Base-by-base conservation (phyloP, 2,329 filamentous ascomycete genomes). In the Colletotrichum limetticola region DNA sequence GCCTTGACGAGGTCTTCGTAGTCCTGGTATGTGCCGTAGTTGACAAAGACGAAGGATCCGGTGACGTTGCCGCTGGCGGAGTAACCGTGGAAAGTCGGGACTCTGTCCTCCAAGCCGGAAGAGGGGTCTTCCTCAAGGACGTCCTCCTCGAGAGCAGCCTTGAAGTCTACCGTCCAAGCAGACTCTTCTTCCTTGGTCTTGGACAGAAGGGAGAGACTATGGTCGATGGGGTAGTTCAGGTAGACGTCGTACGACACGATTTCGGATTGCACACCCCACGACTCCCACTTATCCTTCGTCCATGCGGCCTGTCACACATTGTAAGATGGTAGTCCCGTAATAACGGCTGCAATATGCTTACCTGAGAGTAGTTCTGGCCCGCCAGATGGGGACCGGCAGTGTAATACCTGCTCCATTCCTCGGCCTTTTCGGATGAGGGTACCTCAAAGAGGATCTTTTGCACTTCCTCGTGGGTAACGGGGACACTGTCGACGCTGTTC, bases 61-160 rank as follows among this genome's bases (percentile, higher is more conserved):
- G 96, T 98, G 60, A 97, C 96, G 81, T 98, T 97, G 32, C 96
- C 96, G 73, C 88, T 95, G 5, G 95, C 95, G 4, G 95, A 97
- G 82, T 98, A 98, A 66, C 96, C 97, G 79, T 98, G 96, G 85
- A 98, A 98, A 0, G 93, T 96, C 1, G 96, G 95, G 28, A 98
- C 89, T 35, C 94, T 88, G 78, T 95, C 89, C 11, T 89, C 83
- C 58, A 95, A 85, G 26, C 91, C 89, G 22, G 91, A 95, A 0
- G 95, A 97, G 3, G 91, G 89, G 80, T 99, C 97, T 65, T 97
- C 92, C 0, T 94, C 88, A 5, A 98, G 85, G 2, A 96, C 88
- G 79, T 97, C 95, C 82, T 99, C 97, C 77, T 94, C 91, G 53
- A 98, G 84, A 1, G 90, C 92, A 0, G 95, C 96, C 79, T 95